Conservation (phyloP, 169 alveolate species). For the Plasmodium reichenowi region DNA sequence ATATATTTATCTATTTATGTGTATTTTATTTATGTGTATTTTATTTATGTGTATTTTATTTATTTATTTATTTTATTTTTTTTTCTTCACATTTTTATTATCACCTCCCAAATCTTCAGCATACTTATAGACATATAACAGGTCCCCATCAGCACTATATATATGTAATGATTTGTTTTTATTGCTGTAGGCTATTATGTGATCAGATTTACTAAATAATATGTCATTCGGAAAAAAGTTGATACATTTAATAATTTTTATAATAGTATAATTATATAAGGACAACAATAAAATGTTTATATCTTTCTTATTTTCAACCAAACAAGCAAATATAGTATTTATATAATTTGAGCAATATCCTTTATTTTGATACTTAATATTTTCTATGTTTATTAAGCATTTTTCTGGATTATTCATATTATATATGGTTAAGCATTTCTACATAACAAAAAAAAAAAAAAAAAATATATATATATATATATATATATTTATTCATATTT, state of each 20-base stretch:
- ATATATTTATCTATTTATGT: not conserved
- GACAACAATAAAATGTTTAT: slow-evolving; percentile 15
- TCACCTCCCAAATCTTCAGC: slow-evolving; percentile 27
- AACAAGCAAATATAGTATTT: slow-evolving; percentile 21
- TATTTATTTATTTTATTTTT: not conserved
- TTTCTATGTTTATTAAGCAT: slow-evolving; percentile 16
- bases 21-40: not conserved
- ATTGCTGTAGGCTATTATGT: slow-evolving; percentile 27
- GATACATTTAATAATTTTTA: slow-evolving; percentile 2
- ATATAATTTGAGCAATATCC: slow-evolving; percentile 22
- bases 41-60: not conserved
- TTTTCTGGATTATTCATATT: slow-evolving; percentile 19
- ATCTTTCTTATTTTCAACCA: slow-evolving; percentile 26
- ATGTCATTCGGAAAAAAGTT: slow-evolving; percentile 24
- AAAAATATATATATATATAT: not conserved
- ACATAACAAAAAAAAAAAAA: not conserved
- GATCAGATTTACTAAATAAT: slow-evolving; percentile 1
- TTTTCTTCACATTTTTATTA: not conserved
- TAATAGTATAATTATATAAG: slow-evolving; percentile 18
- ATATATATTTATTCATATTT: not conserved
- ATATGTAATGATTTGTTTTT: slow-evolving; percentile 21
- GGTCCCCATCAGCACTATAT: slow-evolving; percentile 32
- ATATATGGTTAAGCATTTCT: slow-evolving; percentile 42
- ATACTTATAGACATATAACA: slow-evolving; percentile 15
- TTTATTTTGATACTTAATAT: slow-evolving; percentile 28